Percentiles rank a stretch among this genome's conserved stretches.
Conservation (phyloP, 768 basidiomycete genomes). For the button mushroom (Agaricus bisporus) region DNA sequence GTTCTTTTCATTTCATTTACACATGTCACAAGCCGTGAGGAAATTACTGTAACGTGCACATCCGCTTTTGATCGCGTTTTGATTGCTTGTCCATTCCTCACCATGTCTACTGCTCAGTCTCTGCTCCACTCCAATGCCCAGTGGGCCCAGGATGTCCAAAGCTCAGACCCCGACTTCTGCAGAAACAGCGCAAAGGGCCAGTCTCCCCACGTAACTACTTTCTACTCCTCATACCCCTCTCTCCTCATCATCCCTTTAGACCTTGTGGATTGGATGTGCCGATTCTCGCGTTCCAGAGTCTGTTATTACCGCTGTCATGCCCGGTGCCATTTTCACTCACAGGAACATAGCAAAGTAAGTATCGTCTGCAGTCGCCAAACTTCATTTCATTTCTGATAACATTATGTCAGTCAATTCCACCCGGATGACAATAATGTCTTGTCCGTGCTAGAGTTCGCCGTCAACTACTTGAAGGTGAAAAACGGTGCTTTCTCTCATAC, state of each 20-base stretch:
- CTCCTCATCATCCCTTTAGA: conserved; percentile 27
- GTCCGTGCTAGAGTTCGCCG: conserved; percentile 70
- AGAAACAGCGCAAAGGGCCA: conserved; percentile 55
- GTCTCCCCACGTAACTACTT: conserved; percentile 44
- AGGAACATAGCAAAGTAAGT: conserved; percentile 85
- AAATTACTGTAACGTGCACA: too few species aligned
- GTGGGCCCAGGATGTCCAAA: conserved; percentile 62
- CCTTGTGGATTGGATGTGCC: conserved; percentile 77
- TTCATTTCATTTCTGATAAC: background rate
- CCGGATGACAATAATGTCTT: conserved; percentile 64
- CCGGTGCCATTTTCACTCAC: conserved; percentile 81
- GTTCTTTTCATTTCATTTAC: background rate
- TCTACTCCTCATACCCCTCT: conserved; percentile 12
- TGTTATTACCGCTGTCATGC: conserved; percentile 59
- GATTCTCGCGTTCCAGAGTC: conserved; percentile 85
- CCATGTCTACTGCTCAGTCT: conserved; percentile 16
- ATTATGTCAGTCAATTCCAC: conserved; percentile 57
- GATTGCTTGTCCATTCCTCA: background rate
- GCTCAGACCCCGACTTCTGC: conserved; percentile 61
- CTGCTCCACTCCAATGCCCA: conserved; percentile 48
- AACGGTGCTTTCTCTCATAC: conserved; percentile 55
- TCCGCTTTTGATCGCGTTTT: too few species aligned
- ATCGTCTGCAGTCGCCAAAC: background rate
- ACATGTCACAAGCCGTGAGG: background rate
- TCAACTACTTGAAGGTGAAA: conserved; percentile 63